Percentiles rank a stretch among this genome's conserved stretches.
phyloP scores from a whole-genome alignment of 1,139 yeast species.

The Diutina pseudorugosa region DNA sequence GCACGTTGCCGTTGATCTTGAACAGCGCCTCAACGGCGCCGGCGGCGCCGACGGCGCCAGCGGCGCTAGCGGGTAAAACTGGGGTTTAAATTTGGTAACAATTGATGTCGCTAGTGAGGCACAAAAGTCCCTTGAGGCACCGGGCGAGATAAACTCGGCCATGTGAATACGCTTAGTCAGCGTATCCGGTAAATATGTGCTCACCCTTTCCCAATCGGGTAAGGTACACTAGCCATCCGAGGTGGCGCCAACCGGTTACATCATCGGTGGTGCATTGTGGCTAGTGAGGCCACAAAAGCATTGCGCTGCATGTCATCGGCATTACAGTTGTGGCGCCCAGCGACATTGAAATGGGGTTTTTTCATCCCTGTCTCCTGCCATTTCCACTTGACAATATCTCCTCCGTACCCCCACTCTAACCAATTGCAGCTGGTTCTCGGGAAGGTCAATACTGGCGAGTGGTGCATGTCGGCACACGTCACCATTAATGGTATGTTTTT shows the following conservation, averaged over 20 bases:
- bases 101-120: no score
- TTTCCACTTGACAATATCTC: no score
- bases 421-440: no score
- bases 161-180: background rate
- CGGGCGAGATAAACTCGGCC: no score
- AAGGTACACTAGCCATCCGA: background rate
- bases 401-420: no score
- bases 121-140: no score
- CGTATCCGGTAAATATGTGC: background rate
- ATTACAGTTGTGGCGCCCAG: background rate
- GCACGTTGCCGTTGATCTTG: constrained; percentile 28
- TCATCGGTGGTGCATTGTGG: background rate
- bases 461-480: no score
- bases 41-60: background rate
- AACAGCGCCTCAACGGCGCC: constrained; percentile 14
- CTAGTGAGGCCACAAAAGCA: background rate
- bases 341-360: no score
- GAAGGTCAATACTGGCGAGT: no score
- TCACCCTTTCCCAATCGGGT: background rate
- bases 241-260: background rate
- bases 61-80: background rate
- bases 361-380: no score
- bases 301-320: background rate
- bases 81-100: no score
- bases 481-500: no score